These are phyloP conservation scores for Colletotrichum australisinense DNA, from an alignment of 2,329 filamentous ascomycete species.

Conservation along the genomic window DNA sequence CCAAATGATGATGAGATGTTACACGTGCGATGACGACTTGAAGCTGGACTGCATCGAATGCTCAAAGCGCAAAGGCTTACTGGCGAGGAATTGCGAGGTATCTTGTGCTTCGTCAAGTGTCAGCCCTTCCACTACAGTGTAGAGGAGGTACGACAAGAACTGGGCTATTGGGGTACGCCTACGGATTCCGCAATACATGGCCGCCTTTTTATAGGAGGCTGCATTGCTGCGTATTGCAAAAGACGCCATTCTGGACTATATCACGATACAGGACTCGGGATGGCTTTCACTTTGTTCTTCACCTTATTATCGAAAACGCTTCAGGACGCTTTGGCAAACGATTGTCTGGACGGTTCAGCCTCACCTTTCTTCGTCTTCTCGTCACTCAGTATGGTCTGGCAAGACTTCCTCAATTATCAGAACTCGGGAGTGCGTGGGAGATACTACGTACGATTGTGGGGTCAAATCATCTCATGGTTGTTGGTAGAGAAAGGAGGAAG, in stretches of 20 bases:
- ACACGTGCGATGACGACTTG: constrained; percentile 38
- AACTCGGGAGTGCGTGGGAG: constrained; percentile 26
- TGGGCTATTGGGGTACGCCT: constrained; percentile 15
- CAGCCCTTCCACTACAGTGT: constrained; percentile 1
- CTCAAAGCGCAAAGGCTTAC: constrained; percentile 41
- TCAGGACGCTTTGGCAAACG: constrained; percentile 11
- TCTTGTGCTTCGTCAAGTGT: constrained; percentile 5
- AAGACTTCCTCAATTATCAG: constrained; percentile 18
- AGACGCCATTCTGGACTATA: constrained; percentile 59
- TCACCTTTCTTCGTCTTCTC: constrained; percentile 31
- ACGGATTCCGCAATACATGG: constrained; percentile 16
- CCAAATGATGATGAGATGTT: constrained; percentile 34
- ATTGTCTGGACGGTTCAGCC: constrained; percentile 24
- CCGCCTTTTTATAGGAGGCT: constrained; percentile 38
- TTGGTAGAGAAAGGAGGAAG: constrained; percentile 11
- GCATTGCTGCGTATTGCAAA: constrained; percentile 50
- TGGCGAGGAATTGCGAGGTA: constrained; percentile 29
- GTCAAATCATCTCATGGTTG: constrained; percentile 14
- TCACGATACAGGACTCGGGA: constrained; percentile 62
- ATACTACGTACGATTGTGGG: constrained; percentile 1
- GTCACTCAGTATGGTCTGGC: constrained; percentile 28
- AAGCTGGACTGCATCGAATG: constrained; percentile 32
- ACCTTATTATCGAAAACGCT: constrained; percentile 33
- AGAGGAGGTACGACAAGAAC: constrained; percentile 3
- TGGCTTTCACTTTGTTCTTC: constrained; percentile 56